Evolutionary conservation across 1,139 yeast species (phyloP).

Genomic region (Suhomyces yuchorum): DNA sequence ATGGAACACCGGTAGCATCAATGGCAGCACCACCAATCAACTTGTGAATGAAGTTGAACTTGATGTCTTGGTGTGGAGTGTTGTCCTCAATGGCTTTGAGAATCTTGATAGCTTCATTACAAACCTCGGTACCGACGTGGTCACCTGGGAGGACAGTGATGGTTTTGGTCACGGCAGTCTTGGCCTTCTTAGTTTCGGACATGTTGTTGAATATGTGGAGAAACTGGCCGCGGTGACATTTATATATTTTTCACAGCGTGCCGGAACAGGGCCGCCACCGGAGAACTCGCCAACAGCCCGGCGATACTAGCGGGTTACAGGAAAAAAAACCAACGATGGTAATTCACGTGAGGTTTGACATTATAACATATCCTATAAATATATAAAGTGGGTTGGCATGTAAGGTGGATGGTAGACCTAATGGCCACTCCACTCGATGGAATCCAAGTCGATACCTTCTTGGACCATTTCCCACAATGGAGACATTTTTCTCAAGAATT

Average conservation of each 20-base stretch:
- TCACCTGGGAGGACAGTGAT: constrained; percentile 94
- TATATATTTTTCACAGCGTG: constrained; percentile 5
- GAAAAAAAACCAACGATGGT: too few species aligned
- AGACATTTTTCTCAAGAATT: constrained; percentile 85
- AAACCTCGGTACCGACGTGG: constrained; percentile 92
- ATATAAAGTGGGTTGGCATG: background rate
- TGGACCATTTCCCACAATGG: constrained; percentile 99
- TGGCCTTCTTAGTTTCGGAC: constrained; percentile 14
- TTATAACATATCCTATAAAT: constrained; percentile 1
- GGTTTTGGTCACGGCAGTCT: constrained; percentile 47
- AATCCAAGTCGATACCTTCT: constrained; percentile 91
- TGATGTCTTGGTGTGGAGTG: constrained; percentile 54
- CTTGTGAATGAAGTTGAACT: constrained; percentile 78
- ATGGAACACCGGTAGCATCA: constrained; percentile 92
- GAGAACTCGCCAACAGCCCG: background rate
- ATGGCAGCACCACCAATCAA: constrained; percentile 98
- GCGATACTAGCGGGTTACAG: background rate
- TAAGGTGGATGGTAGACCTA: constrained; percentile 25
- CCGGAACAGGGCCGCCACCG: constrained; percentile 6
- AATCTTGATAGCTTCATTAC: constrained; percentile 89
- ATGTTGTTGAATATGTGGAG: background rate
- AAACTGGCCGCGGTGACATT: constrained; percentile 1
- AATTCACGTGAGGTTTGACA: background rate
- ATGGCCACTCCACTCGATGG: constrained; percentile 98
- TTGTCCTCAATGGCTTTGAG: constrained; percentile 71